These are phyloP conservation scores for Misopates orontium DNA, from an alignment of 257 asterid species.

Conservation along the genomic window DNA sequence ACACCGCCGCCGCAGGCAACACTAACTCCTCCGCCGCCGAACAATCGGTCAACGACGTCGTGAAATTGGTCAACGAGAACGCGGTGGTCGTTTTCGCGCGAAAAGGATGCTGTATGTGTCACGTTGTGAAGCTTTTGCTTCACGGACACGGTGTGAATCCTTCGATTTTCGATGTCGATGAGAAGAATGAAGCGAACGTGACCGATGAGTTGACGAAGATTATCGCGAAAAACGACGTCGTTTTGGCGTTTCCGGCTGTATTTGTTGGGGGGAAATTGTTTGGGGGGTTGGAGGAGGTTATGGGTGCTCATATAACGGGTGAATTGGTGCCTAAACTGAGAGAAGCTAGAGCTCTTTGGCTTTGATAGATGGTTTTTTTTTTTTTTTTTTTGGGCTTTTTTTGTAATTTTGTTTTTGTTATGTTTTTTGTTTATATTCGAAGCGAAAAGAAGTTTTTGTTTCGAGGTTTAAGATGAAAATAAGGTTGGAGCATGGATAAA, in stretches of 20 bases:
- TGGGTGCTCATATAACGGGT: constrained; percentile 78
- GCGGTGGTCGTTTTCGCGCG: constrained; percentile 69
- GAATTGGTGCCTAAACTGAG: constrained; percentile 72
- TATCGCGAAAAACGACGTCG: neutral
- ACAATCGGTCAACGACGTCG: constrained; percentile 10
- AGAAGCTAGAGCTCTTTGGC: constrained; percentile 82
- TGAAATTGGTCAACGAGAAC: constrained; percentile 53
- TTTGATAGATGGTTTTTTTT: constrained; percentile 31
- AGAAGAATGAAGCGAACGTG: constrained; percentile 42
- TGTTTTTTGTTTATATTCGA: too few relatives aligned
- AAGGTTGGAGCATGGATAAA: too few relatives aligned
- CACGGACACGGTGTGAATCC: constrained; percentile 79
- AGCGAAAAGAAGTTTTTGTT: too few relatives aligned
- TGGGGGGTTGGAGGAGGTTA: constrained; percentile 77
- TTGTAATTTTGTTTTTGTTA: too few relatives aligned
- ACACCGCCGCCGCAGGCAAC: constrained; percentile 25
- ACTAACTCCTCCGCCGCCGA: neutral
- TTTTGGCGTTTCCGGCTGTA: constrained; percentile 32
- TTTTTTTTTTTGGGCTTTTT: too few relatives aligned
- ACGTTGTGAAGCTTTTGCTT: constrained; percentile 62
- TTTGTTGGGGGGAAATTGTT: constrained; percentile 77
- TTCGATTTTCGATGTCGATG: constrained; percentile 46
- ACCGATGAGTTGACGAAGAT: constrained; percentile 30
- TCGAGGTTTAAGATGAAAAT: too few relatives aligned
- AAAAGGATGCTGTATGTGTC: constrained; percentile 85